A percentile compares a stretch with the other conserved stretches of the same genome.
Evolutionary conservation across 2,329 filamentous ascomycete species (phyloP).

Genomic region (Cytospora piceae): DNA sequence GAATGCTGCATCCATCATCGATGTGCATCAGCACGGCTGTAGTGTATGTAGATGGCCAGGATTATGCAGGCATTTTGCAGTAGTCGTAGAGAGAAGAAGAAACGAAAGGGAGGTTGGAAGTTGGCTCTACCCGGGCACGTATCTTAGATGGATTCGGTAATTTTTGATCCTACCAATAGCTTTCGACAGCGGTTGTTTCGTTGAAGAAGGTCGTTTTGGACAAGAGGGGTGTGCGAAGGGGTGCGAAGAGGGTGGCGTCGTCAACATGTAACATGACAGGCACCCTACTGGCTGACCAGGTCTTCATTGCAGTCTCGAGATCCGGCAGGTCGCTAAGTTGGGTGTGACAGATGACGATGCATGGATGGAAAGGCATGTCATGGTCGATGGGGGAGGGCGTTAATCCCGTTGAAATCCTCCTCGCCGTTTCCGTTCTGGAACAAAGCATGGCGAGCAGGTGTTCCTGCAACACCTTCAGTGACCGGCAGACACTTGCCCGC

Average conservation of each 20-base stretch:
- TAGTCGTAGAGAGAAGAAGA: not conserved
- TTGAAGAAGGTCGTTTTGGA: not conserved
- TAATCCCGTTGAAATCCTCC: not conserved
- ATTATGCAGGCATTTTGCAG: not conserved
- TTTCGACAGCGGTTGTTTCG: not conserved
- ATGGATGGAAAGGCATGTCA: not conserved
- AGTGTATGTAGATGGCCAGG: not conserved
- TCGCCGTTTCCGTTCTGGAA: not conserved
- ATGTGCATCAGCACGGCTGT: not conserved
- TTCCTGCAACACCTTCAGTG: not conserved
- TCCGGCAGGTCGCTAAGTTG: not conserved
- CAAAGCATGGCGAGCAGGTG: not conserved
- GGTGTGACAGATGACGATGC: constrained; percentile 3
- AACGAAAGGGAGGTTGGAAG: not conserved
- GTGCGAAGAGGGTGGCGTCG: not conserved
- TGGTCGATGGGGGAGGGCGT: not conserved
- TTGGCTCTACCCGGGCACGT: no score
- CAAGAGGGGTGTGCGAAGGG: not conserved
- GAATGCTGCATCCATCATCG: not conserved
- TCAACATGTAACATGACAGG: not conserved
- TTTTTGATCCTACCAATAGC: not conserved
- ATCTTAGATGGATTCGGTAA: no score
- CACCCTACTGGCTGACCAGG: not conserved
- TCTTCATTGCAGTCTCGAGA: not conserved
- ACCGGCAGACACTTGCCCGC: not conserved